Percentiles rank a stretch among this genome's conserved stretches.
These are phyloP conservation scores for Schrenkiella parvula DNA, from an alignment of 345 rosid species.

Conservation along the genomic window DNA sequence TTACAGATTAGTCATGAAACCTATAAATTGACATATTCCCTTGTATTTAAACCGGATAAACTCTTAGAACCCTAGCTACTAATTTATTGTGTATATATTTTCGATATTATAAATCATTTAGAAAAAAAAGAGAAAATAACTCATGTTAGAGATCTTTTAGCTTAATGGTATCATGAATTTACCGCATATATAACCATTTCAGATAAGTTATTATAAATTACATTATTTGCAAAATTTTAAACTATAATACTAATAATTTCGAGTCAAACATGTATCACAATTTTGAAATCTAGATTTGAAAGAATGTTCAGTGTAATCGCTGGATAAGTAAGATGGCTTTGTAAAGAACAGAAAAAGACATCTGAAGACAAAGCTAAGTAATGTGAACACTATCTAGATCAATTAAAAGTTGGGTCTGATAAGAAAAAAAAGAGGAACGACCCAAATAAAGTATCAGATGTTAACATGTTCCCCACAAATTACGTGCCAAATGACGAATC, in stretches of 20 bases:
- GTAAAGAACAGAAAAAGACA: background rate
- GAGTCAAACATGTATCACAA: background rate
- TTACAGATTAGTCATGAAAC: background rate
- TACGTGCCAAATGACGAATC: conserved; percentile 53
- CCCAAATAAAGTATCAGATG: conserved; percentile 44
- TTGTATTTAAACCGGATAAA: background rate
- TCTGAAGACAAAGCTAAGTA: conserved; percentile 21
- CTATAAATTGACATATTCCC: background rate
- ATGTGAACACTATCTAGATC: conserved; percentile 19
- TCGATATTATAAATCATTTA: background rate
- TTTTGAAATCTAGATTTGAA: background rate
- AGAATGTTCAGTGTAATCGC: background rate
- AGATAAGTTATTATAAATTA: no score
- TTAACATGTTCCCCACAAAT: conserved; percentile 54
- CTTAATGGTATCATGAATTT: background rate
- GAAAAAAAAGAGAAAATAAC: background rate
- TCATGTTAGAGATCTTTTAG: background rate
- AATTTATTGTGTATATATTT: background rate
- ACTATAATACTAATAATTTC: background rate
- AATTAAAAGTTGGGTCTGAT: conserved; percentile 19
- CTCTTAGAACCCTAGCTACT: background rate
- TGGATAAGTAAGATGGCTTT: background rate
- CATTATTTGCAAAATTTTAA: no score
- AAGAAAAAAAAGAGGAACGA: conserved; percentile 12
- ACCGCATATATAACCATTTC: background rate